Base-by-base conservation (phyloP, 73 alveolate species). In the Stentor roeselii region DNA sequence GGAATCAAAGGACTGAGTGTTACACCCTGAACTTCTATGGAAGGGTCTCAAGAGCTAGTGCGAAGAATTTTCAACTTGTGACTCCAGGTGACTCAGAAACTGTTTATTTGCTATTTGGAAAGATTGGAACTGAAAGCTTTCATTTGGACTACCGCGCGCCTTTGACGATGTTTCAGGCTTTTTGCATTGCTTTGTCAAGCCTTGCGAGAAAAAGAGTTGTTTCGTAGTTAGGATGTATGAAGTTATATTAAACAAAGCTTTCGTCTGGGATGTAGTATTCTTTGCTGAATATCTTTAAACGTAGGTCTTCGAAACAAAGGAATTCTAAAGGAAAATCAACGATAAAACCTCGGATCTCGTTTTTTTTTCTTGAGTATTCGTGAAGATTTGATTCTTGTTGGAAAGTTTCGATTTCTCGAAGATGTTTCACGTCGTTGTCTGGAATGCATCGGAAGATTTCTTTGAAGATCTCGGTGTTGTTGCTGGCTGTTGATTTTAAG, bases 371-470 rank as follows among this genome's bases (percentile, higher is more conserved):
- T 37, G 30, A 27, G 59, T 87, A 87, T 6, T 39, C 35, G 4
- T 87, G 75, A 30, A 76, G 42, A 50, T 84, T 50, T 37, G 75
- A 60, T 36, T 83, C 39, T 38, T 75, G 41, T 34, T 59, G 39
- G 61, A 87, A 87, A n/a, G 82, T 42, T 3, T 76, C 83, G 34
- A 75, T 42, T 42, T 86, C 93, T 14, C 61, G 85, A 75, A 88
- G 82, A 27, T 88, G 36, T 3, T 32, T 60, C 61, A 87, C 87
- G 59, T 83, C 60, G 82, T 93, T 92, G 88, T 91, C 97, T 34
- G 99, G 99, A 60, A 93, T 93, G 78, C 98, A 95, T 35, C 91
- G 90, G 84, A 93, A 93, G 41, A 95, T 85, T 59, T 89, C 85
- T 77, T 93, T 89, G 85, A 91, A 95, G 39, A 90, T 84, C 27